These are phyloP conservation scores for Xanthoconium separans DNA, from an alignment of 1,284 basidiomycete species.

Conservation along the genomic window DNA sequence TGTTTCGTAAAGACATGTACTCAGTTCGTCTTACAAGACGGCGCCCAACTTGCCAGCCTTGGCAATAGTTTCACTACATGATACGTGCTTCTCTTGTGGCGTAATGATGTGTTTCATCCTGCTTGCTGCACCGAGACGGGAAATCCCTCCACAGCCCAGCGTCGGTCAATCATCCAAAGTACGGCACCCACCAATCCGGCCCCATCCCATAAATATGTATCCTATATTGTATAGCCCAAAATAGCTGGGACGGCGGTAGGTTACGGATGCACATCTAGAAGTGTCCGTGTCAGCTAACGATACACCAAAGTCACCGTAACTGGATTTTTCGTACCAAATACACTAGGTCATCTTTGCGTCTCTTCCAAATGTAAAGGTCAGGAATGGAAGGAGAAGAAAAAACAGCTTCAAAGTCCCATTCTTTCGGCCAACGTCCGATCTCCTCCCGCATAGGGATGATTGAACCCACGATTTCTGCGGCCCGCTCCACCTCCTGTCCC, in stretches of 20 bases:
- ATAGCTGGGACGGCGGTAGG: slow-evolving; percentile 12
- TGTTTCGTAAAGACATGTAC: not conserved
- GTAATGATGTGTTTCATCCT: not conserved
- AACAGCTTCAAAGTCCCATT: slow-evolving; percentile 58
- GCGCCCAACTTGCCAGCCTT: not conserved
- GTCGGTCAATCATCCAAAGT: not conserved
- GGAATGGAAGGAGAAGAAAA: slow-evolving; percentile 12
- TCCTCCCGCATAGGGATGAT: slow-evolving; percentile 36
- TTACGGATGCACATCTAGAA: slow-evolving; percentile 34
- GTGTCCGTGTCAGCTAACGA: slow-evolving; percentile 27
- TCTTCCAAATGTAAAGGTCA: slow-evolving; percentile 18
- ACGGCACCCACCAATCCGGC: not conserved
- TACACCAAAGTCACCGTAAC: slow-evolving; percentile 20
- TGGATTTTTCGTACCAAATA: slow-evolving; percentile 44
- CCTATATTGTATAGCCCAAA: slow-evolving; percentile 20
- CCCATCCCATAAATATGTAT: slow-evolving; percentile 28
- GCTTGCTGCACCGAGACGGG: too few relatives aligned
- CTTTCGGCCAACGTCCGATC: slow-evolving; percentile 81
- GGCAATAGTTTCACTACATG: not conserved
- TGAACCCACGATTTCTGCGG: slow-evolving; percentile 32
- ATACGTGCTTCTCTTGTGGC: slow-evolving; percentile 4
- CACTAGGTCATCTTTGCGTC: slow-evolving; percentile 31
- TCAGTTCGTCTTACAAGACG: not conserved
- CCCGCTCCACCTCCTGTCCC: slow-evolving; percentile 28
- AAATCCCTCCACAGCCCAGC: too few relatives aligned